Percentiles rank a stretch among this genome's conserved stretches.
phyloP scores from a whole-genome alignment of 225 moss, liverwort and hornwort species.

The Bryum argenteum region DNA sequence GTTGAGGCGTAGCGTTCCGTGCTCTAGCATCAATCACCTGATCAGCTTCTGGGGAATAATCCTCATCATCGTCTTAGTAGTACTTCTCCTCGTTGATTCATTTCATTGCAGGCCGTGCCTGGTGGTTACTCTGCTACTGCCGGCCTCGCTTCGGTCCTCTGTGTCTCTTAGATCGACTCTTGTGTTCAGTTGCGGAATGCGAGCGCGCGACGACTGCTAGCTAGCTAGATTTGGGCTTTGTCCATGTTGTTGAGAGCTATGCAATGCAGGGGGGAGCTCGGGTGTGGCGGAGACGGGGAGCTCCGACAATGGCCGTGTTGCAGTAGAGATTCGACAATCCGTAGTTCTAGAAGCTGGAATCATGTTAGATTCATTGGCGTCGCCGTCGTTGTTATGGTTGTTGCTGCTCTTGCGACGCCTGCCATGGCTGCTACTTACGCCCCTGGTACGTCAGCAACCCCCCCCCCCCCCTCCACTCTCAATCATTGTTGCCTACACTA shows the following conservation, averaged over 20 bases:
- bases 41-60: slow-evolving; percentile 30
- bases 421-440: slow-evolving; percentile 47
- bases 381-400: slow-evolving; percentile 15
- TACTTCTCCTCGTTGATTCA: slow-evolving; percentile 1
- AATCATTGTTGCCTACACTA: slow-evolving; percentile 16
- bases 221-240: background rate
- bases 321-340: slow-evolving; percentile 7
- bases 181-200: too few relatives aligned
- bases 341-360: background rate
- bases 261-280: slow-evolving; percentile 45
- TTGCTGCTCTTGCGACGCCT: slow-evolving; percentile 21
- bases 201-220: slow-evolving; percentile 20
- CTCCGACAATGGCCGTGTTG: slow-evolving; percentile 7
- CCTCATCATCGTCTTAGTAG: background rate
- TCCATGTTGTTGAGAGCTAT: slow-evolving; percentile 18
- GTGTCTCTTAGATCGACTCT: background rate
- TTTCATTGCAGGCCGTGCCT: slow-evolving; percentile 23
- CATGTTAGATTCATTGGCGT: slow-evolving; percentile 13
- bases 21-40: slow-evolving; percentile 31
- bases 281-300: slow-evolving; percentile 14
- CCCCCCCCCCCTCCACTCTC: background rate
- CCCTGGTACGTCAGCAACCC: slow-evolving; percentile 35
- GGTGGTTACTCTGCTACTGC: slow-evolving; percentile 18
- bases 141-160: slow-evolving; percentile 32
- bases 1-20: slow-evolving; percentile 19